Base-by-base conservation (phyloP, 345 rosid species). In the Isatis tinctoria region DNA sequence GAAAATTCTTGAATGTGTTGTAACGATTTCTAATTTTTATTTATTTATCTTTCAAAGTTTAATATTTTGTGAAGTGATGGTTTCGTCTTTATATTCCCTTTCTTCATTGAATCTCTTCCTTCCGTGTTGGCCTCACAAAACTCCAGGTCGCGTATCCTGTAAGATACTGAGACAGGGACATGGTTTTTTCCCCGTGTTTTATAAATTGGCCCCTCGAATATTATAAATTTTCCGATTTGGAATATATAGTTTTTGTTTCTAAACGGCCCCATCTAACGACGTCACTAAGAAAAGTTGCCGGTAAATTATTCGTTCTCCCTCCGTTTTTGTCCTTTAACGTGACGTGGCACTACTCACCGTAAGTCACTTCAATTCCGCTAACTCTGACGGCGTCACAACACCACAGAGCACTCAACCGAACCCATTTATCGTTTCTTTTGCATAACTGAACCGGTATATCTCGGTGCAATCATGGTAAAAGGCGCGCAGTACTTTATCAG, bases 201-300 rank as follows among this genome's bases (percentile, higher is more conserved):
- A 64, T 70, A 39, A 10, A 10, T 32, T 71, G 45, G 66, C 32
- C 76, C 76, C 63, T 77, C n/a, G n/a, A 71, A 2, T 20, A 37
- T 65, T 47, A 33, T 77, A 39, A 18, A 3, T 0, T 12, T 39
- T 37, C 18, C 2, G 41, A 24, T 30, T 48, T 58, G 47, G 47
- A 47, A 58, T 71, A 65, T 71, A 22, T 70, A 36, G 35, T 27
- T 48, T 76, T n/a, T 6, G n/a, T 37, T 63, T 36, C n/a, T 20
- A 36, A 64, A 65, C 30, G 72, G 80, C 37, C 75, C 67, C 75
- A 64, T 64, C 60, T 56, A 70, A 58, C 76, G 76, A 70, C 72
- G 80, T 77, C 72, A 77, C 69, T 40, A 39, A 3, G 62, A 1
- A 76, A 71, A 65, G 75, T 63, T 63, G 65, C 75, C 60, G 71